Evolutionary conservation across 2,329 filamentous ascomycete genomes (phyloP), one percentile per base, ranked within the genome.

Genomic region (Aspergillus hiratsukae): DNA sequence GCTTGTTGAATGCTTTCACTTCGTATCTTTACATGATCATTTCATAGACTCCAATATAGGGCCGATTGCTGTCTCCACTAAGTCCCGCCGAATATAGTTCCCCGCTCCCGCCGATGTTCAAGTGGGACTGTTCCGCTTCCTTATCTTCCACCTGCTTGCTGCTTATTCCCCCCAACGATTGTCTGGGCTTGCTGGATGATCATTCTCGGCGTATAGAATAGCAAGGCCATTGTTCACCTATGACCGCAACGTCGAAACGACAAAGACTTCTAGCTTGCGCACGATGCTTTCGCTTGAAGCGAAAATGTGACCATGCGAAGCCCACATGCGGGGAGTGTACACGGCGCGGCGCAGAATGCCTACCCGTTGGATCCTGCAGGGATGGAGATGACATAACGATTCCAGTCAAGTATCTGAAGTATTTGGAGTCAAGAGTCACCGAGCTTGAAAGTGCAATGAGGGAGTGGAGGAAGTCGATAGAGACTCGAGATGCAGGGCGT

Each of bases 221-320:
- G 35, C 2, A 11, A 11, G 35, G 10, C 35, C 17, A 4, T 37
- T 37, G 35, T 37, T 8, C 31, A 51, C 53, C 28, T 52, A 58
- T 58, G 56, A 49, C 53, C 48, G 45, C n/a, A 35, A 48, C 25
- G 48, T 14, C 43, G 28, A 66, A 48, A 45, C 62, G 40, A 54
- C 60, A 40, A 9, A 64, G 64, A 62, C 55, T 64, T 29, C 61
- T 66, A 51, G 66, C 66, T 50, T 68, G 65, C 48, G 61, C 63
- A 51, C 66, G 66, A 51, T 68, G 65, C 51, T 68, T 68, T 49
- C 66, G 60, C n/a, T 54, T 68, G 21, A 68, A 68, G 54, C 63
- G 66, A 21, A 68, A 64, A 61, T 68, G 66, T 59, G 66, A 68
- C 51, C 66, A 68, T 58, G 61, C 48, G 19, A 68, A 67, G 51